phyloP scores from a whole-genome alignment of 1,284 basidiomycete species.

The Apiotrichum gamsii region DNA sequence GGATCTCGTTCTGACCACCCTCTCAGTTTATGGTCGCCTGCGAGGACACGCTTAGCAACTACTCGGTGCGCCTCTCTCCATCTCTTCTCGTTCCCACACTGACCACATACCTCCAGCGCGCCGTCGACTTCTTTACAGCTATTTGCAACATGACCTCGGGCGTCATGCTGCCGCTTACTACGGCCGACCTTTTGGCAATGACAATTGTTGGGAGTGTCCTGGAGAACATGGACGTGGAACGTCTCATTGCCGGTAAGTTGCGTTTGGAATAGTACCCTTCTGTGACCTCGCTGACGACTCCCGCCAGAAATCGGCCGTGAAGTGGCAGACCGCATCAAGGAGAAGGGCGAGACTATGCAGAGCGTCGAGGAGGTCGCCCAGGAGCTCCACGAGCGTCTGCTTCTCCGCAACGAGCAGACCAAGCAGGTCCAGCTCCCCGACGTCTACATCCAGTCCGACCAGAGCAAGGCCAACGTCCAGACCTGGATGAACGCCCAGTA shows the following conservation, averaged over 20 bases:
- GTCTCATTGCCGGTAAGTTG: constrained; percentile 59
- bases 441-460: constrained; percentile 85
- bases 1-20: not conserved
- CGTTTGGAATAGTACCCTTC: no score
- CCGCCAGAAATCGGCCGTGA: constrained; percentile 82
- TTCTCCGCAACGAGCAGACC: constrained; percentile 90
- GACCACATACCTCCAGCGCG: constrained; percentile 55
- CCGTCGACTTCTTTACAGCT: constrained; percentile 92
- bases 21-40: constrained; percentile 92
- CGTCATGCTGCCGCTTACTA: constrained; percentile 91
- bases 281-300: constrained; percentile 2
- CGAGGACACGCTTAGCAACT: constrained; percentile 91
- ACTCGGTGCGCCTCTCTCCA: constrained; percentile 77
- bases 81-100: no score
- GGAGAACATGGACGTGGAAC: constrained; percentile 98
- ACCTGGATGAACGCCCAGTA: constrained; percentile 73
- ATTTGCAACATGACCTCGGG: constrained; percentile 88
- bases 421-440: constrained; percentile 95
- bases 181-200: constrained; percentile 90
- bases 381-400: constrained; percentile 75
- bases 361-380: constrained; percentile 92
- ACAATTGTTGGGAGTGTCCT: constrained; percentile 92
- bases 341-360: constrained; percentile 60
- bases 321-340: constrained; percentile 84
- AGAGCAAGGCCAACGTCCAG: constrained; percentile 81